Conservation (phyloP, 1,139 yeast genomes). For the Debaryomyces subglobosus region DNA sequence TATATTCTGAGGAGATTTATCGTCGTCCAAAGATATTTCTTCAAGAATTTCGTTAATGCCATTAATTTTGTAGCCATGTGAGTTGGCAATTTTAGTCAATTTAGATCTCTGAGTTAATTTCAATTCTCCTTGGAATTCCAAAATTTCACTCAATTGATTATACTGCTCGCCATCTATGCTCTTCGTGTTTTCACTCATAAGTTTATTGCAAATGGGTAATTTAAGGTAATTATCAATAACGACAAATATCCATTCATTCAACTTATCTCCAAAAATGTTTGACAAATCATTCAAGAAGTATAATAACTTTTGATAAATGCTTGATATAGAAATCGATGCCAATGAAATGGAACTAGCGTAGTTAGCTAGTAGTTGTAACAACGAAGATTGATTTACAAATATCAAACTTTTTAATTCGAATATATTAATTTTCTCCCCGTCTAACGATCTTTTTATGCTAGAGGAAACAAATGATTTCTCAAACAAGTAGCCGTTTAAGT, state of each 20-base stretch:
- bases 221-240: constrained; percentile 35
- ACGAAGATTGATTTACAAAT: constrained; percentile 30
- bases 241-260: constrained; percentile 34
- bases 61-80: constrained; percentile 37
- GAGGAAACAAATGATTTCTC: constrained; percentile 17
- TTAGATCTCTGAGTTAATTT: constrained; percentile 47
- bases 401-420: constrained; percentile 31
- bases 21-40: constrained; percentile 22
- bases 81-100: constrained; percentile 39
- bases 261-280: constrained; percentile 18
- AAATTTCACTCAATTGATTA: constrained; percentile 30
- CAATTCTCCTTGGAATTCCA: constrained; percentile 52
- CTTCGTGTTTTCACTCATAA: constrained; percentile 20
- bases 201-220: constrained; percentile 28
- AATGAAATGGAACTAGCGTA: constrained; percentile 34
- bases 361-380: constrained; percentile 33
- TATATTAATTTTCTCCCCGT: constrained; percentile 23
- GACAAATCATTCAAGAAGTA: constrained; percentile 45
- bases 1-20: constrained; percentile 6
- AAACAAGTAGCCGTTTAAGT: constrained; percentile 22
- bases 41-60: constrained; percentile 25
- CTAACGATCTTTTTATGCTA: constrained; percentile 13
- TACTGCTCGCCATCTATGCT: constrained; percentile 14
- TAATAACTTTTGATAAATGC: constrained; percentile 35
- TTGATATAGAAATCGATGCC: constrained; percentile 35